Conservation (phyloP, 805 yeast genomes). For the Yamadazyma phyllophila region DNA sequence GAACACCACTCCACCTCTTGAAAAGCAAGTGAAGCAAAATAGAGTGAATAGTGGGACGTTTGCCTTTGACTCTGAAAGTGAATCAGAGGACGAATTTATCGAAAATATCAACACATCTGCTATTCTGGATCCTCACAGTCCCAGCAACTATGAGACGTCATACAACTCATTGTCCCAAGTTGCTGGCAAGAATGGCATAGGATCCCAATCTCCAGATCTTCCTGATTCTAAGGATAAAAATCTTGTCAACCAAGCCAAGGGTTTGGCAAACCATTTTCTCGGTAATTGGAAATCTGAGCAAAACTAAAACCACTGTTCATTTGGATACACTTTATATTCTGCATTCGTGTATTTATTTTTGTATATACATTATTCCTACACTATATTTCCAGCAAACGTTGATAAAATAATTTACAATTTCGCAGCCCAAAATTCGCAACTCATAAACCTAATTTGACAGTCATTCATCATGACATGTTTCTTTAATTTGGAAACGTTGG, state of each 20-base stretch:
- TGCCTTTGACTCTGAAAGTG: constrained; percentile 38
- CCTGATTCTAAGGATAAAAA: constrained; percentile 13
- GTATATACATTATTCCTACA: no score
- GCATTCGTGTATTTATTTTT: no score
- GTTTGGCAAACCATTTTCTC: constrained; percentile 32
- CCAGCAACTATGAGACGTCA: constrained; percentile 18
- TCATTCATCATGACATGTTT: not conserved
- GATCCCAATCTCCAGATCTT: constrained; percentile 22
- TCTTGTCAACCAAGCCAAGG: constrained; percentile 37
- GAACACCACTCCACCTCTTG: constrained; percentile 23
- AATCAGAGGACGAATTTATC: constrained; percentile 27
- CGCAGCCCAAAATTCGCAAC: constrained; percentile 5
- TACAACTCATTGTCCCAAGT: constrained; percentile 50
- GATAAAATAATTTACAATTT: not conserved
- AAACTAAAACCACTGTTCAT: not conserved
- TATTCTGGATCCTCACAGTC: not conserved
- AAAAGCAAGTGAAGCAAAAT: constrained; percentile 2
- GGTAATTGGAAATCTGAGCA: constrained; percentile 16
- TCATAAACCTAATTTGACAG: not conserved
- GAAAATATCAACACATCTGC: constrained; percentile 17
- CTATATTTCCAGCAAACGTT: no score
- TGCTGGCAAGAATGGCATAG: constrained; percentile 45
- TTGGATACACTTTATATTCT: no score
- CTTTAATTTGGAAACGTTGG: not conserved
- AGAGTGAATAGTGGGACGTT: constrained; percentile 10